These are phyloP conservation scores for Komagataella pastoris DNA, from an alignment of 805 yeast species.

Conservation along the genomic window DNA sequence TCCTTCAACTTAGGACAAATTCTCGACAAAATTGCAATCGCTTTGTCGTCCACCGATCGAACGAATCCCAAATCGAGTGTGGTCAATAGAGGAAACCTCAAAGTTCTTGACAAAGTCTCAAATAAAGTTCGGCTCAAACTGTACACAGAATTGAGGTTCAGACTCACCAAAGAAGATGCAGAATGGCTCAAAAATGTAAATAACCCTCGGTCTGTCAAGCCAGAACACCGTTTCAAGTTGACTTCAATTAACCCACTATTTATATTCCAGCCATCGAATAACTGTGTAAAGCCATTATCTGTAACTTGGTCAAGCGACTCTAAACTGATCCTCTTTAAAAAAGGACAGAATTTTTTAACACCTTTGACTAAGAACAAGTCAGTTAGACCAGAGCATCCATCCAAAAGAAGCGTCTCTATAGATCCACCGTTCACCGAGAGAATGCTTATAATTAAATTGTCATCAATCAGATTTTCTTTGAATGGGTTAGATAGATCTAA, in stretches of 20 bases:
- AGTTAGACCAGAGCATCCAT: slow-evolving; percentile 64
- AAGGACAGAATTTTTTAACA: slow-evolving; percentile 39
- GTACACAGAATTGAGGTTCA: slow-evolving; percentile 65
- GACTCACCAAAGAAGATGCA: slow-evolving; percentile 47
- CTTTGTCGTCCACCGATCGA: slow-evolving; percentile 56
- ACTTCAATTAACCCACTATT: slow-evolving; percentile 49
- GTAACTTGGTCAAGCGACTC: slow-evolving; percentile 50
- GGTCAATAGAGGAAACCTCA: slow-evolving; percentile 44
- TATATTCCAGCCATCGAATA: slow-evolving; percentile 44
- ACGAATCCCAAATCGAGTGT: slow-evolving; percentile 72
- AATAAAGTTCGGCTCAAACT: slow-evolving; percentile 37
- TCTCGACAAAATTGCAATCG: slow-evolving; percentile 40
- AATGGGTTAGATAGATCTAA: slow-evolving; percentile 61
- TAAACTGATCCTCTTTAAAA: slow-evolving; percentile 45
- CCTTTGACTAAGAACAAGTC: slow-evolving; percentile 51
- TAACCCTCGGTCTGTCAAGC: slow-evolving; percentile 50
- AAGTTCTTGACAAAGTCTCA: slow-evolving; percentile 27
- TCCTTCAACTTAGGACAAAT: slow-evolving; percentile 50
- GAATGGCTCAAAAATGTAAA: slow-evolving; percentile 50
- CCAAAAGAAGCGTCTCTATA: slow-evolving; percentile 43
- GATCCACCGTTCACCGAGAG: slow-evolving; percentile 50
- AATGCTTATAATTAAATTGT: slow-evolving; percentile 50
- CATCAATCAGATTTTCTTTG: slow-evolving; percentile 50
- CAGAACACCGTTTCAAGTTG: slow-evolving; percentile 51
- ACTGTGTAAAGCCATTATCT: slow-evolving; percentile 45